These are phyloP conservation scores for Solanum paucissectum DNA, from an alignment of 257 asterid species.

Conservation along the genomic window DNA sequence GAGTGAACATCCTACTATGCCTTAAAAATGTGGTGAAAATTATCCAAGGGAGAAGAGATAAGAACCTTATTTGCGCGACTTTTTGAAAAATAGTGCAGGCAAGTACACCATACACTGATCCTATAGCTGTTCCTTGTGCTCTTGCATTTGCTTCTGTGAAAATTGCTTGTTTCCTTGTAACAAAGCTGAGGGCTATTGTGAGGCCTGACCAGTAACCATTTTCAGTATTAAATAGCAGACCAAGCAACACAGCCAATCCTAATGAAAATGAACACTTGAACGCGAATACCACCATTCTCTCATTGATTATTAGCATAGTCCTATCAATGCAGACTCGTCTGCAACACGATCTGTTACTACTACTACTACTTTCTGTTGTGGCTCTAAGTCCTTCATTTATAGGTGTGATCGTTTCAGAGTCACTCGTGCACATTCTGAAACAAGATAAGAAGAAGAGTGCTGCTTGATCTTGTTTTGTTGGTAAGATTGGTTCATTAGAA, in stretches of 20 bases:
- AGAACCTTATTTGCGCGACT: conserved; percentile 23
- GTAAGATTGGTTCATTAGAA: conserved; percentile 8
- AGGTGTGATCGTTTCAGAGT: neutral
- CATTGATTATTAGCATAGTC: conserved; percentile 5
- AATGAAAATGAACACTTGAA: conserved; percentile 48
- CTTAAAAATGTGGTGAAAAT: conserved; percentile 39
- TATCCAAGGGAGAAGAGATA: conserved; percentile 71
- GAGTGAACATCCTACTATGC: conserved; percentile 65
- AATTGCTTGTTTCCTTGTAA: conserved; percentile 40
- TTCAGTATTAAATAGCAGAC: conserved; percentile 33
- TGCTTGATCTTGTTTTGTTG: conserved; percentile 16
- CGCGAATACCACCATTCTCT: conserved; percentile 31
- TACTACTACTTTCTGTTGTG: neutral
- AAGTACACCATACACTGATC: conserved; percentile 66
- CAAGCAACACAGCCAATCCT: conserved; percentile 50
- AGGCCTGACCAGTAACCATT: conserved; percentile 77
- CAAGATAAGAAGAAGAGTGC: conserved; percentile 47
- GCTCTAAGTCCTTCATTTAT: neutral
- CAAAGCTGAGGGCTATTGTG: conserved; percentile 55
- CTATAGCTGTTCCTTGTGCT: conserved; percentile 74
- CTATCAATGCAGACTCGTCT: conserved; percentile 1
- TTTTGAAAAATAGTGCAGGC: conserved; percentile 38
- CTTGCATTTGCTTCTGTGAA: conserved; percentile 56
- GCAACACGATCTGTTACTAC: neutral
- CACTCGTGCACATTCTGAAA: conserved; percentile 19